A percentile compares a stretch with the other conserved stretches of the same genome.
Conservation (phyloP, 108 stramenopile genomes). For the Nitzschia palea region DNA sequence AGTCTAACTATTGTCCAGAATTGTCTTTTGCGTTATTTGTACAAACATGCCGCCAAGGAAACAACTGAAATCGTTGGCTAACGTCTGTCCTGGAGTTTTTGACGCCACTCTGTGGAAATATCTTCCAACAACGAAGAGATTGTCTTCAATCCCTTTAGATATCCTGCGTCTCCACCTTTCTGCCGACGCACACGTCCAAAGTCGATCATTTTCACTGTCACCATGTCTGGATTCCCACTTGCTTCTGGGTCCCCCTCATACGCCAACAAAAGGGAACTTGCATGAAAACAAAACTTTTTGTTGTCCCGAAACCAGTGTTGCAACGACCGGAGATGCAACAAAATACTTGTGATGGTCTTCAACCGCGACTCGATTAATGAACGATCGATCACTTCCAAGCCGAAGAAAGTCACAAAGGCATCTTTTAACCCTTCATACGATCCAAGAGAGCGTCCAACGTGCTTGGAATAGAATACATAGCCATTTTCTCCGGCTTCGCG, state of each 20-base stretch:
- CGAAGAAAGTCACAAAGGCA: slow-evolving; percentile 61
- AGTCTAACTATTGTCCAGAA: too few species aligned
- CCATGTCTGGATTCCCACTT: slow-evolving; percentile 15
- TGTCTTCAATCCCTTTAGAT: slow-evolving; percentile 56
- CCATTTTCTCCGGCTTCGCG: slow-evolving; percentile 44
- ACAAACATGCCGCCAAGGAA: too few species aligned
- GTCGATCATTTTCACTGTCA: slow-evolving; percentile 77
- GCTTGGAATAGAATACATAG: slow-evolving; percentile 48
- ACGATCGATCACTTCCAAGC: slow-evolving; percentile 8
- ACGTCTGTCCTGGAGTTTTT: slow-evolving; percentile 4
- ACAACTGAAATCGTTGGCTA: too few species aligned
- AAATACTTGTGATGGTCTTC: slow-evolving; percentile 37
- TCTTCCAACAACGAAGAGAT: slow-evolving; percentile 48
- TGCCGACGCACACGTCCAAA: slow-evolving; percentile 74
- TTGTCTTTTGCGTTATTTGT: too few species aligned
- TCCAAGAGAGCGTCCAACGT: slow-evolving; percentile 57
- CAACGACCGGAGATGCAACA: slow-evolving; percentile 45
- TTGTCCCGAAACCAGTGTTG: slow-evolving; percentile 67
- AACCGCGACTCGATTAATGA: slow-evolving; percentile 15
- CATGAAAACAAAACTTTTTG: slow-evolving; percentile 55
- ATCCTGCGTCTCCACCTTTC: slow-evolving; percentile 48
- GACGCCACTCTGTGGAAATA: slow-evolving; percentile 28
- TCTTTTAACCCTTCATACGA: slow-evolving; percentile 42
- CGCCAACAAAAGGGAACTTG: slow-evolving; percentile 76
- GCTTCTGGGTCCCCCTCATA: slow-evolving; percentile 59